Percentiles rank a stretch among this genome's conserved stretches.
These are phyloP conservation scores for Chara braunii DNA, from an alignment of 139 green algal species.

Conservation along the genomic window DNA sequence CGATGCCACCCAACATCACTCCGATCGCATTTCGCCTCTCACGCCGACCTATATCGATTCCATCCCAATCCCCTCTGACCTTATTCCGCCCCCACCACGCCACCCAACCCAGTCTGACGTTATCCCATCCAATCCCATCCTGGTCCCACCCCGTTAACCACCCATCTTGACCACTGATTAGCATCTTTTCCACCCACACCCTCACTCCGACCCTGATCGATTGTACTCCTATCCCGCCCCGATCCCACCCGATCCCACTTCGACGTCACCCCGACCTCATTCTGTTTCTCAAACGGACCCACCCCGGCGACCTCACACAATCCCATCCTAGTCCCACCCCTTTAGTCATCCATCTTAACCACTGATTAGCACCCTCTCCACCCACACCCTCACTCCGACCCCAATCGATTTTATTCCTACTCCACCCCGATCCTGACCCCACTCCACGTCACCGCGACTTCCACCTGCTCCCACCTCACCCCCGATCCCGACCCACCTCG, in stretches of 20 bases:
- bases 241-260: background rate
- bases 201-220: background rate
- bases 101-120: too few relatives aligned
- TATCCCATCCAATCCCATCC: background rate
- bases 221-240: too few relatives aligned
- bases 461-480: too few relatives aligned
- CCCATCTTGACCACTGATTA: background rate
- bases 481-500: too few relatives aligned
- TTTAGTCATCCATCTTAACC: background rate
- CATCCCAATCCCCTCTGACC: too few relatives aligned
- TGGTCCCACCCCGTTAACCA: background rate
- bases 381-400: too few relatives aligned
- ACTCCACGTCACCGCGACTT: too few relatives aligned
- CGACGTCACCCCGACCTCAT: background rate
- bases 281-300: background rate
- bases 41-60: background rate
- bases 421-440: too few relatives aligned
- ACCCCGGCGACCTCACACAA: background rate
- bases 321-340: background rate
- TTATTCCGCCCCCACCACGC: background rate
- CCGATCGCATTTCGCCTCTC: background rate
- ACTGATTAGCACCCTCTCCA: too few relatives aligned
- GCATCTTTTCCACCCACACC: background rate
- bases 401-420: too few relatives aligned
- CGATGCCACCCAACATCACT: background rate